Evolutionary conservation across 2,329 filamentous ascomycete species (phyloP), one percentile per base, ranked within the genome.

Genomic region (Colletotrichum paranaense): DNA sequence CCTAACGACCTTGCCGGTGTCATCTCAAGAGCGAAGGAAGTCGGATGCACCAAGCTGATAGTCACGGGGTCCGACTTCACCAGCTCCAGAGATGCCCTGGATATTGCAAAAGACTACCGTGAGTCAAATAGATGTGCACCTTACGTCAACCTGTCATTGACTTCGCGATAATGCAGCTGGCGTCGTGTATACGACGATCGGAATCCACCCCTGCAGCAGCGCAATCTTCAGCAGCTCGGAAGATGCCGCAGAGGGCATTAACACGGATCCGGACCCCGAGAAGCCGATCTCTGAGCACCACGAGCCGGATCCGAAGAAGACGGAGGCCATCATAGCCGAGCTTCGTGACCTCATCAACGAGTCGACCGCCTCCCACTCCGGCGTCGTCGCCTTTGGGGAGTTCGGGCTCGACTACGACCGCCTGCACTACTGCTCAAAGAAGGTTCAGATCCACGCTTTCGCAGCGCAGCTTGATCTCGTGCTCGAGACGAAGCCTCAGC

Each of bases 381-480:
- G 89, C 0, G 88, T 94, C 53, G 92, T 94, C 1, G 96, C 97
- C 7, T 95, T 98, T 81, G 97, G 97, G 62, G 97, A 99, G 83
- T 95, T 99, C 75, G 97, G 97, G 2, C 92, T 99, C 4, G 97
- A 99, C 84, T 99, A 98, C 80, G 97, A 99, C 84, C 91, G 97
- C 2, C 86, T 99, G 46, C 93, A 94, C 78, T 92, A 95, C 78
- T 95, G 94, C 79, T 90, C 92, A 52, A 94, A 92, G 78, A 91
- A 92, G 28, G 89, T 92, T 19, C 97, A 99, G 82, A 86, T 95
- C 35, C 92, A 95, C 79, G 95, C 94, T 73, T 99, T 99, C 81
- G 91, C 92, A 55, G 89, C 90, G 7, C 97, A 99, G 81, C 89
- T 98, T 4, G 89, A 93, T 70, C 87, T 98, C 4, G 95, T 94